phyloP scores from a whole-genome alignment of 805 yeast species.

The Myxozyma vanderwaltii region DNA sequence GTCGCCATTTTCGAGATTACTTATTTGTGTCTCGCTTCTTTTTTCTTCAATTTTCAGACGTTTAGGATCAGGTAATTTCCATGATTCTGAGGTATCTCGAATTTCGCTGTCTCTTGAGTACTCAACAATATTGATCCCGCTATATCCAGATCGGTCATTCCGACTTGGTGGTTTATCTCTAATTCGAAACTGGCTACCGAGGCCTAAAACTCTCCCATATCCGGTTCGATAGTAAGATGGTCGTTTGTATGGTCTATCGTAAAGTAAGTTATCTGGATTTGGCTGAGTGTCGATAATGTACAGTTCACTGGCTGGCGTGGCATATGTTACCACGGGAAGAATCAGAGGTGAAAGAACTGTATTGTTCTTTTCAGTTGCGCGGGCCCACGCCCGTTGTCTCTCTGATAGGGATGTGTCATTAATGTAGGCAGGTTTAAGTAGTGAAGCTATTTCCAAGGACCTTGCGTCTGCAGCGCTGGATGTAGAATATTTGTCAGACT shows the following conservation, averaged over 20 bases:
- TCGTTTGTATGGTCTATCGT: conserved; percentile 13
- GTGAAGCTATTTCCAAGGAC: neutral
- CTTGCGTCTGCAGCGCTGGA: too few species aligned
- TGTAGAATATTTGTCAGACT: too few species aligned
- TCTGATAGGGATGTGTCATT: neutral
- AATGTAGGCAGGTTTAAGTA: neutral
- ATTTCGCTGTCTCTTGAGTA: neutral
- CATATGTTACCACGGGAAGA: conserved; percentile 3
- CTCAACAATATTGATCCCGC: neutral
- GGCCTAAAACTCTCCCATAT: conserved; percentile 23
- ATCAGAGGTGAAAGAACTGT: neutral
- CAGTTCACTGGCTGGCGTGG: conserved; percentile 11
- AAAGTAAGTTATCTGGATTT: conserved; percentile 11
- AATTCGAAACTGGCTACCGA: conserved; percentile 7
- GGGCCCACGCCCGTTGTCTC: conserved; percentile 1
- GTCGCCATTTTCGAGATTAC: neutral
- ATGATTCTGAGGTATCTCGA: neutral
- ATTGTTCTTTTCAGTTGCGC: conserved; percentile 6
- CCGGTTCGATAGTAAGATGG: conserved; percentile 23
- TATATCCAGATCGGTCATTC: conserved; percentile 1
- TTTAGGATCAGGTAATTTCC: conserved; percentile 1
- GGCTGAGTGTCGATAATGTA: conserved; percentile 12
- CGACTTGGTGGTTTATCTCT: neutral
- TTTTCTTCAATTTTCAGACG: neutral
- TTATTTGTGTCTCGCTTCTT: neutral